Conservation (phyloP, 139 green algal species). For the Chlamydomonas asymmetrica region DNA sequence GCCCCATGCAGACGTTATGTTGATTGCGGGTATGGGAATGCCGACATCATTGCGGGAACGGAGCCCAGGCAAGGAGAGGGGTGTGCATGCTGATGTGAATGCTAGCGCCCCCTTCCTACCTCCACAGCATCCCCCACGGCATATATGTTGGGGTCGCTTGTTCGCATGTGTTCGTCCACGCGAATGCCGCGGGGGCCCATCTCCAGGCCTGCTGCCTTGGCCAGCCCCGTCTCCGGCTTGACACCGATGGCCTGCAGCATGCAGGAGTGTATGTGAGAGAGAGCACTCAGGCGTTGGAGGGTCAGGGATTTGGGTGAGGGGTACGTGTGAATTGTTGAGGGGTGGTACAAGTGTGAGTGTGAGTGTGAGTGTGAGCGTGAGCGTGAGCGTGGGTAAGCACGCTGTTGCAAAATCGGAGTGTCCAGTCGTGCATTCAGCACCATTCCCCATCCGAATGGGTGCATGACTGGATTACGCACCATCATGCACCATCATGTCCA, state of each 20-base stretch:
- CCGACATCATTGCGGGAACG: no score
- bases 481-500: neutral
- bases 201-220: conserved; percentile 41
- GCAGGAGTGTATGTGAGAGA: neutral
- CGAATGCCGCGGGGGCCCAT: conserved; percentile 45
- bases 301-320: no score
- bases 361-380: conserved; percentile 7
- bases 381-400: conserved; percentile 5
- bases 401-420: neutral
- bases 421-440: neutral
- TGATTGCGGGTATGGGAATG: no score
- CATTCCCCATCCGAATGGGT: no score
- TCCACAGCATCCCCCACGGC: conserved; percentile 54
- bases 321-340: neutral
- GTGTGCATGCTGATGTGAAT: no score
- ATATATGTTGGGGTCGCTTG: conserved; percentile 41
- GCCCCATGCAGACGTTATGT: no score
- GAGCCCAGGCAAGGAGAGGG: no score
- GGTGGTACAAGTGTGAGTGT: neutral
- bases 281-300: neutral
- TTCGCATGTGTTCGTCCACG: conserved; percentile 58
- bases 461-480: no score
- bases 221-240: conserved; percentile 41
- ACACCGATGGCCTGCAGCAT: conserved; percentile 41
- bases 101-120: neutral